Percentiles rank a stretch among this genome's conserved stretches.
Evolutionary conservation across 352 stramenopile genomes (phyloP).

Genomic region (Pythium apleroticum): DNA sequence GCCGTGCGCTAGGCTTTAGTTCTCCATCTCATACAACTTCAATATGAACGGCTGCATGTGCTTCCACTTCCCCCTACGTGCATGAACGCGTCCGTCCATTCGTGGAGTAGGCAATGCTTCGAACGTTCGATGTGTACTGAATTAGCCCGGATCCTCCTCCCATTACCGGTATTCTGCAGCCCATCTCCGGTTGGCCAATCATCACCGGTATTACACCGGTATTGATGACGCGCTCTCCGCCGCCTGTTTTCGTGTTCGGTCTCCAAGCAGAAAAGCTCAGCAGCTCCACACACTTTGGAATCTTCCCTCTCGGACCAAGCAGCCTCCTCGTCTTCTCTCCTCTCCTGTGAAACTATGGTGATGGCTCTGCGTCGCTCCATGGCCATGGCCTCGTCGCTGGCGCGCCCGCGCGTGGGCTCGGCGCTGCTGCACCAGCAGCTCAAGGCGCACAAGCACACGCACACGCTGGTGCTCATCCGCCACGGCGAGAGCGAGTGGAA

Average conservation of each 20-base stretch:
- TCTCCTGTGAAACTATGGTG: slow-evolving; percentile 37
- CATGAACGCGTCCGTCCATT: background rate
- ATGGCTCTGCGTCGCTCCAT: slow-evolving; percentile 59
- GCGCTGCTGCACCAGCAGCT: slow-evolving; percentile 50
- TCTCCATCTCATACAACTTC: slow-evolving; percentile 1
- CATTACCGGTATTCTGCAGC: slow-evolving; percentile 11
- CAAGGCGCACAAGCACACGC: slow-evolving; percentile 41
- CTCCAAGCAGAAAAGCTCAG: slow-evolving; percentile 33
- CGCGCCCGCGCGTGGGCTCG: slow-evolving; percentile 33
- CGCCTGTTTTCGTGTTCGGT: slow-evolving; percentile 18
- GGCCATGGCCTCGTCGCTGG: slow-evolving; percentile 17
- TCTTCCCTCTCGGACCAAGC: slow-evolving; percentile 12
- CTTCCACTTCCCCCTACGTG: background rate
- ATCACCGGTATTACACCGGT: slow-evolving; percentile 16
- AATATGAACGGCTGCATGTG: slow-evolving; percentile 2
- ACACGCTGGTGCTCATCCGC: slow-evolving; percentile 89
- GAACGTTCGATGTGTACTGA: slow-evolving; percentile 25
- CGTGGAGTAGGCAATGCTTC: background rate
- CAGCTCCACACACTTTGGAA: slow-evolving; percentile 13
- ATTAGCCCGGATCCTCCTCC: background rate
- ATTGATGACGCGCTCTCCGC: background rate
- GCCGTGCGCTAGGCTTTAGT: background rate
- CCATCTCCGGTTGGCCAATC: slow-evolving; percentile 5
- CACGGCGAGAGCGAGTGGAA: slow-evolving; percentile 98
- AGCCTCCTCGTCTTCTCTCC: slow-evolving; percentile 4